Evolutionary conservation across 495 filamentous ascomycete species (phyloP), one percentile per base, ranked within the genome.

Genomic region (Lineolata rhizophorae): DNA sequence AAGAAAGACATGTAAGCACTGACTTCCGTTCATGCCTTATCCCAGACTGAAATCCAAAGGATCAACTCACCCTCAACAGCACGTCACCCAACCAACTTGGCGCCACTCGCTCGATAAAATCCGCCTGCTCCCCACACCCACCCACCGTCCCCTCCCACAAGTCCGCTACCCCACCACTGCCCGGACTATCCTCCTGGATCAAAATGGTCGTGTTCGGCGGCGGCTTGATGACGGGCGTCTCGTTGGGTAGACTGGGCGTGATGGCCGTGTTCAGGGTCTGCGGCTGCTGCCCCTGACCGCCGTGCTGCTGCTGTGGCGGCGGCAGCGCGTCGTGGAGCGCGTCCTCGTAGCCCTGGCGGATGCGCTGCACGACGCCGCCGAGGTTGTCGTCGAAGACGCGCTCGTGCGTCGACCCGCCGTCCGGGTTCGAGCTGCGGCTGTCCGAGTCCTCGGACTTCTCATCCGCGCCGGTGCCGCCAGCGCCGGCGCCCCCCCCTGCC

Each of bases 41-140:
- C 21, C 11, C 2, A 19, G 4, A 17, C 9, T 9, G 8, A 37
- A 11, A 31, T 1, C 16, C 12, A 4, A 13, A 8, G 16, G 18
- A 29, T 24, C 2, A 5, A 45, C 49, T 37, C 57, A 79, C 76
- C 49, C 67, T 64, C 21, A 97, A 56, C 13, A 97, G 53, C n/a
- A 92, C 61, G 37, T 95, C 85, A 20, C 78, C 82, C 14, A 97
- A 58, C 87, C 87, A 97, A 49, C 72, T 71, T 3, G 87, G 87
- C 18, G 75, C 82, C 10, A 72, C 59, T 39, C 72, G 72, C 55
- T 95, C 85, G 18, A 97, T 70, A 11, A 72, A 51, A 50, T 90
- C 79, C 18, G 76, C 73, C 38, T 92, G 80, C 29, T 65, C 54
- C 5, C 76, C 79, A 10, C 84, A 62, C 2, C 65, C 67, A 25